These are phyloP conservation scores for Pyrrhoderma lamaoense DNA, from an alignment of 1,284 basidiomycete species.

Conservation along the genomic window DNA sequence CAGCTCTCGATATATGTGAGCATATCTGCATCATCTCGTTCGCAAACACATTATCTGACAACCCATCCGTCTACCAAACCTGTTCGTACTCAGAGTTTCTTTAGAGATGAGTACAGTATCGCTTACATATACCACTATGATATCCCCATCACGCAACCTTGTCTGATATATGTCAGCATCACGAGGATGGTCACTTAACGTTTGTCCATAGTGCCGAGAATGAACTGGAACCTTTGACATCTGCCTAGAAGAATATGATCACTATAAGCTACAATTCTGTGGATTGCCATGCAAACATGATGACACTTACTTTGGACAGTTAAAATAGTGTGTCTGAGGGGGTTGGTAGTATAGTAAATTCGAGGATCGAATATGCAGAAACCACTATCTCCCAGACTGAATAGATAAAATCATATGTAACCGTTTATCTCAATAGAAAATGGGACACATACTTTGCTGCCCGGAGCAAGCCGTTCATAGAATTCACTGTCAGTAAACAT, in stretches of 20 bases:
- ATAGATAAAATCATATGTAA: constrained; percentile 7
- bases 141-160: constrained; percentile 64
- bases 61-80: constrained; percentile 73
- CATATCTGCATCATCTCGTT: constrained; percentile 64
- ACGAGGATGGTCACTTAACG: constrained; percentile 53
- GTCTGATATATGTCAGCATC: constrained; percentile 60
- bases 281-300: too few species aligned
- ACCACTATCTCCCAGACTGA: constrained; percentile 80
- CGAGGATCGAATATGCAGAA: constrained; percentile 72
- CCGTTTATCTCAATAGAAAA: neutral
- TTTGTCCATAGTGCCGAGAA: constrained; percentile 35
- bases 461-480: constrained; percentile 64
- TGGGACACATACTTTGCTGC: constrained; percentile 63
- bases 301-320: constrained; percentile 59
- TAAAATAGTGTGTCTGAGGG: constrained; percentile 76
- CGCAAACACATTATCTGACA: constrained; percentile 81
- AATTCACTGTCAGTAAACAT: constrained; percentile 72
- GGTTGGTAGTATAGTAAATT: constrained; percentile 56
- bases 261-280: constrained; percentile 6
- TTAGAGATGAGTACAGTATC: neutral
- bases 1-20: constrained; percentile 50
- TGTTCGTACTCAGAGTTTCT: too few species aligned
- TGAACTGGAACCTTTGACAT: constrained; percentile 57
- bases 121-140: constrained; percentile 64
- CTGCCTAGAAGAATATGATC: constrained; percentile 39